Evolutionary conservation across 1,139 yeast genomes (phyloP), one percentile per base, ranked within the genome.

Genomic region (Pichia sp.): DNA sequence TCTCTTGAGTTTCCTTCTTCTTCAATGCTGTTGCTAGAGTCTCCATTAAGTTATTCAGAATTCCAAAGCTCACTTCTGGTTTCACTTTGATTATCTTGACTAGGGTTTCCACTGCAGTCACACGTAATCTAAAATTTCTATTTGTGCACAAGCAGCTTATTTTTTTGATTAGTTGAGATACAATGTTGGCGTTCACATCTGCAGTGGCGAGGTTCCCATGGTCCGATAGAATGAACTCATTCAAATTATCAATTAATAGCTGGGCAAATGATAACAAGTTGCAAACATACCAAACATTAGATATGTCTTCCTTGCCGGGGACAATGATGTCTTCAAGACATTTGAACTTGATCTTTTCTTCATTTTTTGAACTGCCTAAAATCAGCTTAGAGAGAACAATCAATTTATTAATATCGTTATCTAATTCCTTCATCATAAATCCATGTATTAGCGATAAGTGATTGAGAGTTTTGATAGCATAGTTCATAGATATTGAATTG

Each of bases 121-220:
- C 52, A 38, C 73, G 58, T 4, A 65, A 45, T 25, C 57, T 56
- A 32, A 59, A 62, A 18, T 58, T 56, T 18, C 56, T 54, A 27
- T 62, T 52, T 4, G 56, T 50, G 20, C 62, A 52, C 10, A 67
- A 46, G 13, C 51, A 50, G 34, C 59, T 48, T 4, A 68, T 40
- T 19, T 46, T 47, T 10, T 38, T 22, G 10, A 52, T 40, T 5
- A 55, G 31, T 26, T 49, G 53, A 8, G 48, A 39, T 6, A 54
- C 53, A 11, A 55, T 35, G 26, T 48, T 53, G n/a, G 45, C 49
- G 29, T 47, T 46, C 1, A 49, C 41, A 8, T 46, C 47, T 10
- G 32, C 18, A 3, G 30, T 26, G 3, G 48, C 37, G 4, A 45
- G 22, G 12, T 44, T 49, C 15, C 52, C 58, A 28, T 52, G 52